Percentiles rank a stretch among this genome's conserved stretches.
These are phyloP conservation scores for Aspergillus olivimuriae DNA, from an alignment of 495 filamentous ascomycete species.

Conservation along the genomic window DNA sequence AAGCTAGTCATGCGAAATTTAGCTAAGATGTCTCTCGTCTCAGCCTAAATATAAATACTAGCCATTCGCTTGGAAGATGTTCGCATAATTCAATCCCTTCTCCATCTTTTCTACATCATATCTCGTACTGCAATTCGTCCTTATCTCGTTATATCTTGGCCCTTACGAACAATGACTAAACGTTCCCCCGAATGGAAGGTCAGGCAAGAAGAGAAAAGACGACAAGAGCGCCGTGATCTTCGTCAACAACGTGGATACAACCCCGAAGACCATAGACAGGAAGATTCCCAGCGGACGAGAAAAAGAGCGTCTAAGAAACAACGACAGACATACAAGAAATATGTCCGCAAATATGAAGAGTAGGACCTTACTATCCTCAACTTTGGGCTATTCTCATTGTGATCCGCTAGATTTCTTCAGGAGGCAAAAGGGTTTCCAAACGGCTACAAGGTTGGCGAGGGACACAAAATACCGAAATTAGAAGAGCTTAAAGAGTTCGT, in stretches of 20 bases:
- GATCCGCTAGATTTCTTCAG: conserved; percentile 3
- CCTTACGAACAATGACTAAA: background rate
- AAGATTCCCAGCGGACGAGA: conserved; percentile 5
- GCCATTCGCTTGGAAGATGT: too few species aligned
- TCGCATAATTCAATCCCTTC: too few species aligned
- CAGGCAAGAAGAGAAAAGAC: background rate
- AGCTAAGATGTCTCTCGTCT: too few species aligned
- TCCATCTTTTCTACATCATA: too few species aligned
- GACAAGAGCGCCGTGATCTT: conserved; percentile 4
- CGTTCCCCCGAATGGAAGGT: background rate
- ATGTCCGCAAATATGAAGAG: conserved; percentile 6
- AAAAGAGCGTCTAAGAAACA: conserved; percentile 5
- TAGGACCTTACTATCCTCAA: conserved; percentile 3
- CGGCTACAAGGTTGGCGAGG: conserved; percentile 2
- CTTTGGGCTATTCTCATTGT: conserved; percentile 2
- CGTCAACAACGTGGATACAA: conserved; percentile 6
- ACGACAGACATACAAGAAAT: conserved; percentile 4
- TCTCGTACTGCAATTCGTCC: too few species aligned
- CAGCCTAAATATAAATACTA: too few species aligned
- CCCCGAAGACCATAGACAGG: background rate
- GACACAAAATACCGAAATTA: background rate
- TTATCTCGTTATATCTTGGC: too few species aligned
- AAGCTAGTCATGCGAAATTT: too few species aligned
- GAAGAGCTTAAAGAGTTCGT: conserved; percentile 8
- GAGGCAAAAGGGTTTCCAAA: conserved; percentile 3